Evolutionary conservation across 2,329 filamentous ascomycete genomes (phyloP).

Genomic region (Arthrobotrys pseudoclavata): DNA sequence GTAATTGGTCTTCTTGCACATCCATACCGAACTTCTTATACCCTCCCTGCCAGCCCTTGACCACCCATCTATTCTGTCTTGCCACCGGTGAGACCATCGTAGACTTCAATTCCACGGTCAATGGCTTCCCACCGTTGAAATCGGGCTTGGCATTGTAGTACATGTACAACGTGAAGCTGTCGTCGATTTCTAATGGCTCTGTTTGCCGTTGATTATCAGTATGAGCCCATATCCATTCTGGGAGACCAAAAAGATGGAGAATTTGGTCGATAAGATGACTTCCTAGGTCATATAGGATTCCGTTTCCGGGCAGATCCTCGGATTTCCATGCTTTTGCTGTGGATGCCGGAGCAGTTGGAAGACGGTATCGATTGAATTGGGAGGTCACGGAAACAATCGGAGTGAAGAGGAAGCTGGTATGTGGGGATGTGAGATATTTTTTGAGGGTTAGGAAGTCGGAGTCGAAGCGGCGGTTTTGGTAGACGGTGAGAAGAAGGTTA

Average conservation of each 20-base stretch:
- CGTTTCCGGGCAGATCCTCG: conserved; percentile 61
- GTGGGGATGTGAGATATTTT: conserved; percentile 56
- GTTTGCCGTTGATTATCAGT: conserved; percentile 64
- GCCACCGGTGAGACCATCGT: conserved; percentile 64
- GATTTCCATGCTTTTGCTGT: conserved; percentile 61
- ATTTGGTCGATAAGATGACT: conserved; percentile 66
- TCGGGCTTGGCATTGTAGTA: conserved; percentile 64
- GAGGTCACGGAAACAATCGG: conserved; percentile 61
- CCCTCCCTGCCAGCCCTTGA: conserved; percentile 65
- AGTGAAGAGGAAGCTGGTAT: conserved; percentile 56
- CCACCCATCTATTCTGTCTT: conserved; percentile 64
- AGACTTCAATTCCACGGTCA: conserved; percentile 65
- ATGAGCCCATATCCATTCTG: conserved; percentile 64
- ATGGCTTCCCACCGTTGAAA: conserved; percentile 61
- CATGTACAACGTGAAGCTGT: conserved; percentile 66
- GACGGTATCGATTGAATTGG: conserved; percentile 63
- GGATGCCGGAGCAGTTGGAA: conserved; percentile 40
- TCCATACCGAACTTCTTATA: conserved; percentile 66
- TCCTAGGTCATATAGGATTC: conserved; percentile 66
- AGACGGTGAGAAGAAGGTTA: conserved; percentile 65
- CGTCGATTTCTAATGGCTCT: conserved; percentile 63
- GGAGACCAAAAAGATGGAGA: conserved; percentile 65
- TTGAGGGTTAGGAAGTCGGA: conserved; percentile 66
- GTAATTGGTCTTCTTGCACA: conserved; percentile 52
- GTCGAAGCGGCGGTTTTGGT: conserved; percentile 66